These are phyloP conservation scores for Dryas octopetala DNA, from an alignment of 306 rosid genomes.

Conservation along the genomic window DNA sequence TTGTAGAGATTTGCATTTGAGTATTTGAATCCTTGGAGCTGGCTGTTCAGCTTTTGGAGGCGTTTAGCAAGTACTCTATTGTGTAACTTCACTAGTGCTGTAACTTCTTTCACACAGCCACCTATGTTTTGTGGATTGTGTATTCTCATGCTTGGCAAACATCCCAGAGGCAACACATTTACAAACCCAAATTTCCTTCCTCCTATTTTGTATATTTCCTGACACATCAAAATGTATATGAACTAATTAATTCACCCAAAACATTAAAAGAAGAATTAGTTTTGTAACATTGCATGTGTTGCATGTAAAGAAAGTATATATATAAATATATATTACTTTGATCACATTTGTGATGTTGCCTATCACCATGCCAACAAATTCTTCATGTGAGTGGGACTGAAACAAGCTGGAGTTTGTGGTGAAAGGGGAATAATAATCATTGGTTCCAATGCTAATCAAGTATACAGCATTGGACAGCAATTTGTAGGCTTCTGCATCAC, in stretches of 20 bases:
- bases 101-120: constrained; percentile 32
- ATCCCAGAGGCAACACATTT: constrained; percentile 11
- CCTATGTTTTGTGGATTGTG: constrained; percentile 6
- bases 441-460: constrained; percentile 29
- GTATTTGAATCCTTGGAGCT: constrained; percentile 41
- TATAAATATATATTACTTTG: constrained; percentile 11
- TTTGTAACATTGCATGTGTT: not conserved
- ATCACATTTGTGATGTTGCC: constrained; percentile 37
- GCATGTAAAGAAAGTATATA: no score
- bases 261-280: not conserved
- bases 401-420: not conserved
- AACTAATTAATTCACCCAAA: not conserved
- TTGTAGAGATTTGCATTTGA: constrained; percentile 27
- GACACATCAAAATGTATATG: not conserved
- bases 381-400: constrained; percentile 28
- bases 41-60: constrained; percentile 27
- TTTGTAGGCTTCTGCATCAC: constrained; percentile 26
- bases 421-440: constrained; percentile 1
- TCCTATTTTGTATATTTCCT: constrained; percentile 38
- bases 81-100: constrained; percentile 40
- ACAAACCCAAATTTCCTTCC: constrained; percentile 46
- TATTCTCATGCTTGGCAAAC: constrained; percentile 32
- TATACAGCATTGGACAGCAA: constrained; percentile 47
- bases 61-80: constrained; percentile 22
- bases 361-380: constrained; percentile 34